Evolutionary conservation across 371 early-diverging fungal species (phyloP).

Genomic region (Basidiobolus meristosporus): DNA sequence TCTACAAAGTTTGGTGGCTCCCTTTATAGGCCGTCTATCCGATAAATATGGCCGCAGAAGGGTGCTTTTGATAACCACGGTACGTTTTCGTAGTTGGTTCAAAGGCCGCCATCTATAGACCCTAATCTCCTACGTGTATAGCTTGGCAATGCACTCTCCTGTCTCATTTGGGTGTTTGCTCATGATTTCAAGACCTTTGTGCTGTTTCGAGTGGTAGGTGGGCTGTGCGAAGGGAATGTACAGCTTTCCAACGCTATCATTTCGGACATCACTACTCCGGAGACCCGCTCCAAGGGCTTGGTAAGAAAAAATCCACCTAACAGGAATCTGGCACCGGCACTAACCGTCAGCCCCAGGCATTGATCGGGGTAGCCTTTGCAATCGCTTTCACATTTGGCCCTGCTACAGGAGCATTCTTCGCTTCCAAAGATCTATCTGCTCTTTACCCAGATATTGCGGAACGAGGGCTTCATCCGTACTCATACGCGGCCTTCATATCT

Average conservation of each 20-base stretch:
- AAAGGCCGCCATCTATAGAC: too few relatives aligned
- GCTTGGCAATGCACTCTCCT: constrained; percentile 76
- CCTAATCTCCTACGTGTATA: constrained; percentile 6
- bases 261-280: constrained; percentile 71
- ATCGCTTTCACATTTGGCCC: constrained; percentile 93
- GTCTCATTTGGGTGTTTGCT: constrained; percentile 75
- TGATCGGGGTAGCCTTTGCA: constrained; percentile 92
- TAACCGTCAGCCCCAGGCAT: too few relatives aligned
- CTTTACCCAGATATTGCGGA: constrained; percentile 22
- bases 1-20: constrained; percentile 78
- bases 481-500: constrained; percentile 72
- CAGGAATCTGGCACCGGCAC: too few relatives aligned
- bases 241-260: constrained; percentile 91
- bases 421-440: constrained; percentile 39
- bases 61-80: constrained; percentile 73
- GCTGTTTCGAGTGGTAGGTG: constrained; percentile 75
- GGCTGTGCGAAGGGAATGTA: constrained; percentile 91
- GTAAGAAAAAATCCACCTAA: constrained; percentile 13
- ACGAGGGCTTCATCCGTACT: constrained; percentile 52
- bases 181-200: constrained; percentile 65
- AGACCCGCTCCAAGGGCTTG: constrained; percentile 56
- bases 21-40: constrained; percentile 62
- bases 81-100: too few relatives aligned
- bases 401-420: constrained; percentile 79
- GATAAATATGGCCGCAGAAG: constrained; percentile 73